phyloP scores from a whole-genome alignment of 2,329 filamentous ascomycete genomes.

The Alternaria viburni region DNA sequence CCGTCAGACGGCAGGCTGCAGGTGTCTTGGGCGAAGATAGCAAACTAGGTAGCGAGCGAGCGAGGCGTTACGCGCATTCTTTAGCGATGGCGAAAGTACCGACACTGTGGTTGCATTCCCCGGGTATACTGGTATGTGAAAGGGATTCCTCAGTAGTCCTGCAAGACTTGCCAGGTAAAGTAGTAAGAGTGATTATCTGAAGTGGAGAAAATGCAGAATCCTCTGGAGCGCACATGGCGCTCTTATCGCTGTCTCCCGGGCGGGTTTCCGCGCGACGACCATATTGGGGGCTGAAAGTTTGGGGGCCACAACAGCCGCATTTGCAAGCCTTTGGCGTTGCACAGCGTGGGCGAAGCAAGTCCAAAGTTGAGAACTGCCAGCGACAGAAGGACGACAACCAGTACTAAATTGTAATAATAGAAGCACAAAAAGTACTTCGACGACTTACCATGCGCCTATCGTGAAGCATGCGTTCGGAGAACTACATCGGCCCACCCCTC shows the following conservation, averaged over 20 bases:
- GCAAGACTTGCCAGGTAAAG: not conserved
- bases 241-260: not conserved
- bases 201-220: not conserved
- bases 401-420: not conserved
- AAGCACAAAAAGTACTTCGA: not conserved
- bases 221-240: not conserved
- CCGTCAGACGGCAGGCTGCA: not conserved
- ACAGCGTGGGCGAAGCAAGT: not conserved
- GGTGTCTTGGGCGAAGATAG: not conserved
- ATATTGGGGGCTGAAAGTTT: conserved; percentile 14
- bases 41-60: not conserved
- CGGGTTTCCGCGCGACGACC: not conserved
- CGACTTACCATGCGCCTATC: not conserved
- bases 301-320: conserved; percentile 9
- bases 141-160: not conserved
- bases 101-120: not conserved
- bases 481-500: not conserved
- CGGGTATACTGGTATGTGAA: not conserved
- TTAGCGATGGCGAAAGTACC: not conserved
- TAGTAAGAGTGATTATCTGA: not conserved
- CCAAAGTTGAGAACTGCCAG: no score
- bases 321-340: not conserved
- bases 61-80: not conserved
- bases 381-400: not conserved
- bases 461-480: not conserved